Conservation (phyloP, 1,284 basidiomycete species). For the Boletellus deceptivus region DNA sequence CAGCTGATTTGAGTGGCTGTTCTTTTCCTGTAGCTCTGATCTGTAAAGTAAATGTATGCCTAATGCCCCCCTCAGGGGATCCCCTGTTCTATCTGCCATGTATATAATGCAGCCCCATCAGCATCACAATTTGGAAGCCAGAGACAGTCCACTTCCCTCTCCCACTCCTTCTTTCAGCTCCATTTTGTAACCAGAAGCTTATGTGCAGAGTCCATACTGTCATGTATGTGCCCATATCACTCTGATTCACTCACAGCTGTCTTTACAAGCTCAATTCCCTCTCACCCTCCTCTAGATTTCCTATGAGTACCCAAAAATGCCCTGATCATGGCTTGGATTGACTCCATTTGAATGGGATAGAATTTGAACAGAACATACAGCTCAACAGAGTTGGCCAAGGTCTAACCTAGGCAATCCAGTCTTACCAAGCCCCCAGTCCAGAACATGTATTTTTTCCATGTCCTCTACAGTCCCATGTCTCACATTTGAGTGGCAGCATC, state of each 20-base stretch:
- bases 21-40: too few relatives aligned
- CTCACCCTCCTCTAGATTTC: conserved; percentile 15
- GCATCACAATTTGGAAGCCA: too few relatives aligned
- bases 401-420: conserved; percentile 52
- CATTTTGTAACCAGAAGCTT: conserved; percentile 44
- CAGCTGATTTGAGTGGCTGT: too few relatives aligned
- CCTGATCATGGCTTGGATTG: conserved; percentile 35
- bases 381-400: conserved; percentile 60
- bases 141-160: conserved; percentile 45
- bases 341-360: conserved; percentile 36
- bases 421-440: conserved; percentile 62
- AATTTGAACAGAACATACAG: conserved; percentile 48
- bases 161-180: conserved; percentile 45
- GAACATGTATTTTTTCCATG: conserved; percentile 41
- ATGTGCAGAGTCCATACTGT: conserved; percentile 44
- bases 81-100: too few relatives aligned
- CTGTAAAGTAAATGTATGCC: too few relatives aligned
- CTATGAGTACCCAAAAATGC: conserved; percentile 46
- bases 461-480: conserved; percentile 22
- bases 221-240: conserved; percentile 50
- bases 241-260: conserved; percentile 42
- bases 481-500: conserved; percentile 36
- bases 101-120: too few relatives aligned
- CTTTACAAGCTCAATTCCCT: conserved; percentile 24
- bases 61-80: too few relatives aligned